Percentiles rank a stretch among this genome's conserved stretches.
phyloP scores from a whole-genome alignment of 345 rosid genomes.

The Eucalyptus pauciflora region DNA sequence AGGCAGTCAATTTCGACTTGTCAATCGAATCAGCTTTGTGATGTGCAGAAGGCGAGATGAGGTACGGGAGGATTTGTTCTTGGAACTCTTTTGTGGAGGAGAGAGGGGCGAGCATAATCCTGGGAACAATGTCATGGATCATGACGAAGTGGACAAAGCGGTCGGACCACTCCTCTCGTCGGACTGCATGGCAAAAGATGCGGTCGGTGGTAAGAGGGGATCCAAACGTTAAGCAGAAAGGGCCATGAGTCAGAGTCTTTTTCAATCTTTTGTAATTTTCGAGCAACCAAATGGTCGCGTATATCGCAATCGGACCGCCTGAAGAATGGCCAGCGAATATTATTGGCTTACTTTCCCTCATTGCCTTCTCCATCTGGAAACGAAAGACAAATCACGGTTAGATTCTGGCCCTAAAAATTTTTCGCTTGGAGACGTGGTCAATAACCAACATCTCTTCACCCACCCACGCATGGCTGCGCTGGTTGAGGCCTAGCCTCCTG shows the following conservation, averaged over 20 bases:
- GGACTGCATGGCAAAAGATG: constrained; percentile 55
- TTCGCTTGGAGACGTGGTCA: background rate
- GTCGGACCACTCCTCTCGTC: constrained; percentile 61
- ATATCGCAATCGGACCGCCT: constrained; percentile 70
- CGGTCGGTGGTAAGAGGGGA: constrained; percentile 72
- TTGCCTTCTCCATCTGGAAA: constrained; percentile 37
- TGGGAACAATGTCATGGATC: constrained; percentile 64
- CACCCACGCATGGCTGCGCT: no score
- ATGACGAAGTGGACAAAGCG: constrained; percentile 55
- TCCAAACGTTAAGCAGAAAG: constrained; percentile 70
- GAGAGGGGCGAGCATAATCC: constrained; percentile 50
- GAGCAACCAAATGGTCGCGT: constrained; percentile 58
- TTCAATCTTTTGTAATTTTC: constrained; percentile 8
- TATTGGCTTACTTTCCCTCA: constrained; percentile 18
- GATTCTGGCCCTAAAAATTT: background rate
- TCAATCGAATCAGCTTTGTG: background rate
- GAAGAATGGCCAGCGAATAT: constrained; percentile 82
- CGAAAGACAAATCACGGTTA: background rate
- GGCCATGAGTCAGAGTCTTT: background rate
- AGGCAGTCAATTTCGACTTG: background rate
- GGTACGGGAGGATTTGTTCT: constrained; percentile 12
- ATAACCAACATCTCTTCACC: background rate
- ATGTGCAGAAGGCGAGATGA: background rate
- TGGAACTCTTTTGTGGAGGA: constrained; percentile 16
- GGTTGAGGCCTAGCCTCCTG: no score